Percentiles rank a stretch among this genome's conserved stretches.
phyloP scores from a whole-genome alignment of 73 alveolate species.

The Paramecium biaurelia region DNA sequence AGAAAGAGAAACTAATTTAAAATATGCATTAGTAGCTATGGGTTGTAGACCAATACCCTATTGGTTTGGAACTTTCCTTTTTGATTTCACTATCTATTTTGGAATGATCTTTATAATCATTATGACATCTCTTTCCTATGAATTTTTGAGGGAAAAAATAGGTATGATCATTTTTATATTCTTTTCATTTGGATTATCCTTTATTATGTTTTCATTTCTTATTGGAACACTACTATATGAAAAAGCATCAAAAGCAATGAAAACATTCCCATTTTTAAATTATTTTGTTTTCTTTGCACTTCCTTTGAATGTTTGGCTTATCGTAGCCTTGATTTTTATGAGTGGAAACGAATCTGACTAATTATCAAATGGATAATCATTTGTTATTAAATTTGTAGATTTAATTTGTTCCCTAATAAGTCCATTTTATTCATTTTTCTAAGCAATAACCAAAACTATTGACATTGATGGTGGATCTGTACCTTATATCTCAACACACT shows the following conservation, averaged over 20 bases:
- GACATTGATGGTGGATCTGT: background rate
- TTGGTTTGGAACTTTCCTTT: conserved; percentile 62
- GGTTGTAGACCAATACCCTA: conserved; percentile 63
- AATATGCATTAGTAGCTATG: conserved; percentile 59
- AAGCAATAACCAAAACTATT: background rate
- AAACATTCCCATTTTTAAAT: conserved; percentile 44
- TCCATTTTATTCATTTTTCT: conserved; percentile 2
- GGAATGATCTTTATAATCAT: background rate
- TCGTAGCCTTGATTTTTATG: background rate
- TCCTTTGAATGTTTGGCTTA: background rate
- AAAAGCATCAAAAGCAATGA: conserved; percentile 28
- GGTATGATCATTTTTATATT: background rate
- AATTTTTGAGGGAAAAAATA: background rate
- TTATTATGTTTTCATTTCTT: background rate
- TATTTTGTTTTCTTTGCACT: conserved; percentile 5
- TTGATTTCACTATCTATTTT: conserved; percentile 39
- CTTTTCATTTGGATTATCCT: conserved; percentile 11
- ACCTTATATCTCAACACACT: background rate
- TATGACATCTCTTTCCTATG: background rate
- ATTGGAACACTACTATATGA: background rate
- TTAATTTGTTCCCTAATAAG: background rate
- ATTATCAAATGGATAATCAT: background rate
- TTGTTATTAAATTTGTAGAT: background rate
- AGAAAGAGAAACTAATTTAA: conserved; percentile 59
- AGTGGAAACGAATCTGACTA: background rate